These are phyloP conservation scores for Zarea fungicola DNA, from an alignment of 2,329 filamentous ascomycete genomes.

Conservation along the genomic window DNA sequence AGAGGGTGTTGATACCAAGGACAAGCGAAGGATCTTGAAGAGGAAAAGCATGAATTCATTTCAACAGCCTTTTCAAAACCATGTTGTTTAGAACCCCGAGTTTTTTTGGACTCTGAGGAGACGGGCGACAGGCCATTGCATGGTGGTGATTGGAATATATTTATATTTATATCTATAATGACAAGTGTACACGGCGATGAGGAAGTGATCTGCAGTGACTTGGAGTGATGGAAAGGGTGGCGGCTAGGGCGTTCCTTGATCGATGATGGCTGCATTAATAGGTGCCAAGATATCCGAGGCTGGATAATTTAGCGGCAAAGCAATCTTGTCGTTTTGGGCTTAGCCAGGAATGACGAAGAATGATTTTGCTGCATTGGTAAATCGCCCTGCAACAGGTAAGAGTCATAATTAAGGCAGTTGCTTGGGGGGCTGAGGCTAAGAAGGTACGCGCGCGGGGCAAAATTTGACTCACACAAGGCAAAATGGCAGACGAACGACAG, in stretches of 20 bases:
- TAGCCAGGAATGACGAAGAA: conserved; percentile 10
- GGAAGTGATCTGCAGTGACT: too few relatives aligned
- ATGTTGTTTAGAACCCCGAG: background rate
- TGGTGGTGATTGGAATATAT: background rate
- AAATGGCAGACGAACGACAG: too few relatives aligned
- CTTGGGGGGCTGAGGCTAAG: conserved; percentile 4
- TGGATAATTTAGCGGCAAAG: background rate
- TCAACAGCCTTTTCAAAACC: background rate
- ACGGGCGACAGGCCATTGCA: background rate
- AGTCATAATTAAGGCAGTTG: conserved; percentile 1
- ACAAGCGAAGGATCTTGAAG: background rate
- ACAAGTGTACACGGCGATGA: too few relatives aligned
- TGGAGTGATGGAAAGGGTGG: too few relatives aligned
- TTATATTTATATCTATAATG: too few relatives aligned
- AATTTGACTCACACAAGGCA: conserved; percentile 6
- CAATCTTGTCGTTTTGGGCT: background rate
- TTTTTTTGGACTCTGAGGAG: background rate
- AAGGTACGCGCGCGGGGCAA: conserved; percentile 8
- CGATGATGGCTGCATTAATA: background rate
- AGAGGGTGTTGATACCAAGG: conserved; percentile 11
- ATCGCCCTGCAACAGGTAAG: background rate
- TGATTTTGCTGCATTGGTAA: conserved; percentile 3
- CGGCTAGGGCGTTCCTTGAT: background rate
- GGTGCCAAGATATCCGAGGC: background rate
- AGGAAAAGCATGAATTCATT: background rate